Conservation (phyloP, 768 basidiomycete genomes). For the Clavaria fumosa region DNA sequence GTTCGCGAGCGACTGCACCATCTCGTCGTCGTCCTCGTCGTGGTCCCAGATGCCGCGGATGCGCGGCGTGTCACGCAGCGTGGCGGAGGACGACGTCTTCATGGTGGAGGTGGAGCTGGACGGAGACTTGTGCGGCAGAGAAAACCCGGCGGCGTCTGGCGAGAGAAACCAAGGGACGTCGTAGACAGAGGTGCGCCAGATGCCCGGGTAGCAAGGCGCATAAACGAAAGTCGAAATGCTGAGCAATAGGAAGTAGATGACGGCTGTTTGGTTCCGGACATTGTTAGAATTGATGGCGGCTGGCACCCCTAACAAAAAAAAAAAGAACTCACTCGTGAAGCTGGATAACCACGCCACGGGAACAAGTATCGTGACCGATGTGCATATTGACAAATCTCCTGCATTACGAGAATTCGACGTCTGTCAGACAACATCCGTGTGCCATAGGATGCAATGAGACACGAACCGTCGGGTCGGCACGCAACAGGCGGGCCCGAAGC, state of each 20-base stretch:
- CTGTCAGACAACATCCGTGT: no score
- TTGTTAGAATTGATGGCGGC: no score
- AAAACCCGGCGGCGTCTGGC: background rate
- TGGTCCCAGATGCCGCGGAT: background rate
- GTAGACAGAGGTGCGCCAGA: slow-evolving; percentile 41
- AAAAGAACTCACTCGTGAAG: slow-evolving; percentile 28
- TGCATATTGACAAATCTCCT: no score
- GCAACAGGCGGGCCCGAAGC: slow-evolving; percentile 31
- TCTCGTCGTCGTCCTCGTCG: background rate
- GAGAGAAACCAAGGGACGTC: slow-evolving; percentile 41
- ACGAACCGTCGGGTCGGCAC: no score
- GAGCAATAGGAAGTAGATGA: slow-evolving; percentile 41
- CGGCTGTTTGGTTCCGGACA: no score
- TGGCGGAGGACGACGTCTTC: no score
- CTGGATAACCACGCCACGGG: slow-evolving; percentile 34
- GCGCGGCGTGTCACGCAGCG: background rate
- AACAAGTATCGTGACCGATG: slow-evolving; percentile 28
- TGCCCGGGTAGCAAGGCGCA: slow-evolving; percentile 21
- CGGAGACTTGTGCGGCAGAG: no score
- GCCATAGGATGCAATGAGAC: no score
- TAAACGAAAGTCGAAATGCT: slow-evolving; percentile 34
- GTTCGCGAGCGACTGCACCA: background rate
- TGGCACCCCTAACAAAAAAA: no score
- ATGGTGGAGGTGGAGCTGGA: no score
- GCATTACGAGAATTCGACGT: no score